These are phyloP conservation scores for Leonotis leonurus DNA, from an alignment of 257 asterid species.

Conservation along the genomic window DNA sequence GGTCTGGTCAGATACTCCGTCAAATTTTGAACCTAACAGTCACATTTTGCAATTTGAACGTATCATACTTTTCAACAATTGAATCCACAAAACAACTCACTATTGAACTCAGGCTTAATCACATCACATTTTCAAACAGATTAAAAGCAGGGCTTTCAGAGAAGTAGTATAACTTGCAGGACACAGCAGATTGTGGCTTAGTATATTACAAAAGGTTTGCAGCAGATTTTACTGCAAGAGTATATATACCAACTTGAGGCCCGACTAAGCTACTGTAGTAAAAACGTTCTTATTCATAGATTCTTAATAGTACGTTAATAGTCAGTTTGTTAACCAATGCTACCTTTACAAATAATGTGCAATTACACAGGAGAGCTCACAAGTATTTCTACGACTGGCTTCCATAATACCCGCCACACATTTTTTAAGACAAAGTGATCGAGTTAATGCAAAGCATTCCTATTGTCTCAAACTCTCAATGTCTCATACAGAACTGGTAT, in stretches of 20 bases:
- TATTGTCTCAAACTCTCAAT: background rate
- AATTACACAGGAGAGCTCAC: background rate
- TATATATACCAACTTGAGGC: background rate
- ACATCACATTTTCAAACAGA: background rate
- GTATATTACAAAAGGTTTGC: background rate
- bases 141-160: background rate
- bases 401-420: background rate
- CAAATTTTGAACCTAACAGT: background rate
- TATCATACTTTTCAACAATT: background rate
- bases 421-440: background rate
- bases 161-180: no score
- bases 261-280: background rate
- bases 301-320: background rate
- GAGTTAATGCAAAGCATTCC: background rate
- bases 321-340: background rate
- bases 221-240: background rate
- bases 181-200: background rate
- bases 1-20: background rate
- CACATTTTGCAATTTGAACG: background rate
- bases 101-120: background rate
- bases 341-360: background rate
- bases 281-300: background rate
- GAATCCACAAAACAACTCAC: background rate
- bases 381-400: background rate
- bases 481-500: background rate